Evolutionary conservation across 176 grass and related monocot genomes (phyloP), one percentile per base, ranked within the genome.

Genomic region (Alloteropsis semialata): DNA sequence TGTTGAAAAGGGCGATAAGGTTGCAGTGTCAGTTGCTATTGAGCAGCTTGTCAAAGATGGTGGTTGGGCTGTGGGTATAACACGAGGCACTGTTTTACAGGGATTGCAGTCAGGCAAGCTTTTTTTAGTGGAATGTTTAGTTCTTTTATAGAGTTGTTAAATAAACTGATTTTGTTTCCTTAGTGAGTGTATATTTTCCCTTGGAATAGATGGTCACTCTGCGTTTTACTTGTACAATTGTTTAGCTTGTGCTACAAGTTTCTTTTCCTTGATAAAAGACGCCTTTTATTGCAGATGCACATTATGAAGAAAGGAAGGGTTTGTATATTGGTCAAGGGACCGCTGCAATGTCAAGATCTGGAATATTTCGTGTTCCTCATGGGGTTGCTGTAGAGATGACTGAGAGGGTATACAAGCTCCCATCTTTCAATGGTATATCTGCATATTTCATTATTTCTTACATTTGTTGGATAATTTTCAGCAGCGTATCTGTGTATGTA

Each of bases 311-410:
- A 75, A 90, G 96, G 77, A 92, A 80, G 50, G 90, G 92, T 41
- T 59, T 98, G 43, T 98, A 98, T 63, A 98, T 98, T 76, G 96
- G 96, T 55, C 84, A 93, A 93, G 96, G 92, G 6, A 81, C 59
- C 11, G 75, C 92, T 76, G 87, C 78, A 76, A 88, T 98, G 92
- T 98, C 96, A 75, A 94, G 96, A 75, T 69, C 92, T 79, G 84
- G 90, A 33, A 93, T 98, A 80, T 98, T 98, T 68, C 90, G 92
- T 81, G 92, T 92, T 91, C 60, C 75, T 85, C 83, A 95, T 90
- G 96, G 96, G 75, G 53, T 93, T 64, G 96, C 92, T 62, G 87
- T 98, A 58, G 90, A 95, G 68, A 98, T 98, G 96, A 93, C 74
- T 43, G 76, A 93, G 44, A 87, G 91, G 87, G 90, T 93, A 72